phyloP scores from a whole-genome alignment of 2,329 filamentous ascomycete species.

The Arthroderma uncinatum region DNA sequence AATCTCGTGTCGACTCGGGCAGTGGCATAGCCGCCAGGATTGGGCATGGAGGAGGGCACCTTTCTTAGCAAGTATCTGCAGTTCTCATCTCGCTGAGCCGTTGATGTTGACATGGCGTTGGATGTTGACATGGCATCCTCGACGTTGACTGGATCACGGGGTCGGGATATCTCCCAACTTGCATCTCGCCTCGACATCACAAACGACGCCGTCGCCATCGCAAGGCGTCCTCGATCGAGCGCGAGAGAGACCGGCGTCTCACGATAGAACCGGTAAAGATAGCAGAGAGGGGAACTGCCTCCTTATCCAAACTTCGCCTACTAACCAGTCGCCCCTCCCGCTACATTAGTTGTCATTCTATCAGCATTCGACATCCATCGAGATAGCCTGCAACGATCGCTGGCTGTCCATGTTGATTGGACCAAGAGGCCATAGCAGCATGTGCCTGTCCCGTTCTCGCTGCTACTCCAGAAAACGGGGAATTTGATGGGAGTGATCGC shows the following conservation, averaged over 20 bases:
- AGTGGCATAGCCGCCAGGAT: background rate
- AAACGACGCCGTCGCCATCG: background rate
- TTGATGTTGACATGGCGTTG: too few relatives aligned
- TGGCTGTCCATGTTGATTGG: background rate
- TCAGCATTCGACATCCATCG: background rate
- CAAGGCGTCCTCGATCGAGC: too few relatives aligned
- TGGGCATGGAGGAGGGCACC: background rate
- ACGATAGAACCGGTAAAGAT: background rate
- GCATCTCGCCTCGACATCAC: background rate
- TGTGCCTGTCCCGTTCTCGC: background rate
- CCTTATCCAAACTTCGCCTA: too few relatives aligned
- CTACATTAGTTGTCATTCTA: background rate
- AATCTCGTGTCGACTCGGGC: background rate
- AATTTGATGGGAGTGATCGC: slow-evolving; percentile 2
- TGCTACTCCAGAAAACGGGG: slow-evolving; percentile 1
- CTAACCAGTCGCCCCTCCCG: background rate
- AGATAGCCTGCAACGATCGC: background rate
- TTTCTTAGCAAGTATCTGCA: background rate
- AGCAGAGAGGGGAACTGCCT: background rate
- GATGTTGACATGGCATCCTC: background rate
- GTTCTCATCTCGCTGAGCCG: background rate
- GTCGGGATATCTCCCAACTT: background rate
- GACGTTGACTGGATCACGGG: background rate
- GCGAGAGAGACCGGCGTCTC: background rate
- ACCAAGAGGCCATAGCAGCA: background rate